These are phyloP conservation scores for Parachaetomium inaequale DNA, from an alignment of 495 filamentous ascomycete species.

Conservation along the genomic window DNA sequence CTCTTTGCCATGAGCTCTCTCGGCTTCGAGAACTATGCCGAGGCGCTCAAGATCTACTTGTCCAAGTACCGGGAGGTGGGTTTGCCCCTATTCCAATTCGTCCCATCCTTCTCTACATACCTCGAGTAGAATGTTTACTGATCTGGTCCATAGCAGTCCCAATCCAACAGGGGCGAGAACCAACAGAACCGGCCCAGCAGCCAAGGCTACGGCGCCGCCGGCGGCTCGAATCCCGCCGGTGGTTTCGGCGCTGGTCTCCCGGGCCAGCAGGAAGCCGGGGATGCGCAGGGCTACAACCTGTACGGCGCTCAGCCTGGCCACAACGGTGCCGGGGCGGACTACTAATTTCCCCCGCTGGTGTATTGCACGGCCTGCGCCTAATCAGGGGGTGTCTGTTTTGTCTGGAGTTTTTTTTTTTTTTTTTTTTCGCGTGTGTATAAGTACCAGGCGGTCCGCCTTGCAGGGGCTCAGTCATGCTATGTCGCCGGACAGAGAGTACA, in stretches of 20 bases:
- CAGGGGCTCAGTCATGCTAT: background rate
- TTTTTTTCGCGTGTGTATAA: conserved; percentile 16
- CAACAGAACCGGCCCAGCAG: conserved; percentile 63
- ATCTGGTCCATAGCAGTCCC: conserved; percentile 55
- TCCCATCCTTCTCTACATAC: conserved; percentile 13
- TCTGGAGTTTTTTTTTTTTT: background rate
- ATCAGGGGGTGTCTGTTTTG: background rate
- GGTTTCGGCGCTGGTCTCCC: conserved; percentile 55
- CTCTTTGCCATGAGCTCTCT: conserved; percentile 98
- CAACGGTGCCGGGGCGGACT: conserved; percentile 60
- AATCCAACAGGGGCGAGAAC: conserved; percentile 72
- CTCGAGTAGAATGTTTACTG: conserved; percentile 21
- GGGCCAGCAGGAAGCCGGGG: conserved; percentile 54
- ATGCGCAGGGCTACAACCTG: conserved; percentile 53
- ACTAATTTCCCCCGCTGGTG: conserved; percentile 17
- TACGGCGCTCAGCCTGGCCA: conserved; percentile 66
- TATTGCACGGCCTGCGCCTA: background rate
- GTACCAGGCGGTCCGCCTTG: conserved; percentile 12
- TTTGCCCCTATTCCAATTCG: conserved; percentile 25
- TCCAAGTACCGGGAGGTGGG: conserved; percentile 97
- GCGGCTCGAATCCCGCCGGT: conserved; percentile 46
- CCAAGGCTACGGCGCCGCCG: conserved; percentile 61
- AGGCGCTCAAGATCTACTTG: conserved; percentile 96
- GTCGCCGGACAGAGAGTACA: conserved; percentile 2
- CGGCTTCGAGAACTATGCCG: conserved; percentile 97